phyloP scores from a whole-genome alignment of 805 yeast species.

The Starmerella cellae region DNA sequence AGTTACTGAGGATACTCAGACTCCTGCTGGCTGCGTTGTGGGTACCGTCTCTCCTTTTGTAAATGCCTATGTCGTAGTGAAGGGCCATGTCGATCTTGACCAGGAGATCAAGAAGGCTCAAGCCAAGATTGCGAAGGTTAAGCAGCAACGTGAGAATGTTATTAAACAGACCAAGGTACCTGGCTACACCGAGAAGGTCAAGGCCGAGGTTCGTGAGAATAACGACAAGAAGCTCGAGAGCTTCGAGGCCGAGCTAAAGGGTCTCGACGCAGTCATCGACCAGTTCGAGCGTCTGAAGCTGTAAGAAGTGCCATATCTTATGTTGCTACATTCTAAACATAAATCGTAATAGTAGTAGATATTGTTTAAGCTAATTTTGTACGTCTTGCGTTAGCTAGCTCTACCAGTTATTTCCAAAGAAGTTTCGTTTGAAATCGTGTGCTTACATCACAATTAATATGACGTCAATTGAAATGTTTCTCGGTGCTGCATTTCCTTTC shows the following conservation, averaged over 20 bases:
- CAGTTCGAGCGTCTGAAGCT: slow-evolving; percentile 44
- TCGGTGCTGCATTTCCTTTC: too few species aligned
- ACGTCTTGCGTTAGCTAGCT: too few species aligned
- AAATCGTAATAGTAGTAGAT: too few species aligned
- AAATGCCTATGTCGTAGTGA: slow-evolving; percentile 79
- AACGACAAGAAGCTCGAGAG: slow-evolving; percentile 57
- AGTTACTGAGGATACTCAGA: slow-evolving; percentile 45
- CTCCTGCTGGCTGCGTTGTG: slow-evolving; percentile 86
- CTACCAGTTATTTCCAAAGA: too few species aligned
- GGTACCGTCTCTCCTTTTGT: slow-evolving; percentile 67
- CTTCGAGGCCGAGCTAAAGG: slow-evolving; percentile 74
- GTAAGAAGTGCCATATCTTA: too few species aligned
- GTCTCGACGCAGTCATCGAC: slow-evolving; percentile 71
- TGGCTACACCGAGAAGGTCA: slow-evolving; percentile 81
- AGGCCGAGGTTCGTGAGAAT: slow-evolving; percentile 63
- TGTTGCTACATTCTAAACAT: too few species aligned
- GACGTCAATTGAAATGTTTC: too few species aligned
- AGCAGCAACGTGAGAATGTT: slow-evolving; percentile 45
- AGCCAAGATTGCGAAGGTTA: slow-evolving; percentile 58
- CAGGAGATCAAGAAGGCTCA: slow-evolving; percentile 75
- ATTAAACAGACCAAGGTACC: slow-evolving; percentile 55
- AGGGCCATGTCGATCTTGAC: slow-evolving; percentile 88
- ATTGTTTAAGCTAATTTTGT: too few species aligned
- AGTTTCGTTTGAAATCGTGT: too few species aligned
- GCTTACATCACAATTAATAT: too few species aligned